These are phyloP conservation scores for Colletotrichum sp. DNA, from an alignment of 2,329 filamentous ascomycete genomes.

Conservation along the genomic window DNA sequence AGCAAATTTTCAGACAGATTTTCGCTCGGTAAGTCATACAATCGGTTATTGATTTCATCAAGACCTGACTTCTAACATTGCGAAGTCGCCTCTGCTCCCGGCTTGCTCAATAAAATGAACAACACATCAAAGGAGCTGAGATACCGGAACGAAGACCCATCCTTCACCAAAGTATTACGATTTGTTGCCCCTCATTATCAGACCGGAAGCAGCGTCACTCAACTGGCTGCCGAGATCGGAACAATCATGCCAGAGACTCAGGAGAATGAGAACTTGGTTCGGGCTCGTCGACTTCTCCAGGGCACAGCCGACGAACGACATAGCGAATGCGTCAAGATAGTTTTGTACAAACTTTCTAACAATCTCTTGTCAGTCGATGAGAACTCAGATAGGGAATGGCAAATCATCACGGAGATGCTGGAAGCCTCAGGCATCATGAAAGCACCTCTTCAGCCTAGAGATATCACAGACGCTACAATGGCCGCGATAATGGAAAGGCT, in stretches of 20 bases:
- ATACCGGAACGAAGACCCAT: not conserved
- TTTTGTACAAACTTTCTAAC: not conserved
- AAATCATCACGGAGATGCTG: not conserved
- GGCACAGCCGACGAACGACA: not conserved
- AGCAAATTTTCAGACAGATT: not conserved
- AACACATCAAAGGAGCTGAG: not conserved
- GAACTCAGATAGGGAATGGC: fast-evolving
- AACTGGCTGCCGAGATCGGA: not conserved
- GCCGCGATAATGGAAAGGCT: not conserved
- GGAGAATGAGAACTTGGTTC: not conserved
- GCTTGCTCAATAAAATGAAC: not conserved
- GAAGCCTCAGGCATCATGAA: not conserved
- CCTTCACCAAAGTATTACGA: not conserved
- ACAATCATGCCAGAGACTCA: not conserved
- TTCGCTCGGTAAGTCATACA: not conserved
- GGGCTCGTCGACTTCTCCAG: not conserved
- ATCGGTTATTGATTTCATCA: not conserved
- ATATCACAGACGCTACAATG: not conserved
- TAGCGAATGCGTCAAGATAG: not conserved
- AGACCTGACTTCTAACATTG: not conserved
- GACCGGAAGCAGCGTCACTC: not conserved
- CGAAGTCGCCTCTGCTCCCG: not conserved
- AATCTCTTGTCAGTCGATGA: not conserved
- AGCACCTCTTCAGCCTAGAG: not conserved
- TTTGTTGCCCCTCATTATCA: not conserved